Evolutionary conservation across 1,284 basidiomycete species (phyloP).

Genomic region (Veloporphyrellus conicus): DNA sequence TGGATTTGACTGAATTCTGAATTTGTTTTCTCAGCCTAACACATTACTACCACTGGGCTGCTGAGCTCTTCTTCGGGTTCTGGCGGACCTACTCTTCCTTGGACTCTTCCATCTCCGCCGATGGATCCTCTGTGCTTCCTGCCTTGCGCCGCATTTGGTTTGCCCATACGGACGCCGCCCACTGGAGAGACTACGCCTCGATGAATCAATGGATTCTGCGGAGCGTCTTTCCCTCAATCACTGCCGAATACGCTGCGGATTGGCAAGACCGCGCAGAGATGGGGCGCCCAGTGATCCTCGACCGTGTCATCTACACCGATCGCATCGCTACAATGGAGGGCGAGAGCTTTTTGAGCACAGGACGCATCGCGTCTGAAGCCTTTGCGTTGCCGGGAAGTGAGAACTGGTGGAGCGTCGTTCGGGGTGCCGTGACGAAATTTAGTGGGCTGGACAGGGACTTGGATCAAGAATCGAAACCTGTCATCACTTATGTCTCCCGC

Average conservation of each 20-base stretch:
- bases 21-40: constrained; percentile 48
- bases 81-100: constrained; percentile 84
- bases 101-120: constrained; percentile 58
- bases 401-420: constrained; percentile 78
- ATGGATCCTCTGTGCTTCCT: constrained; percentile 67
- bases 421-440: constrained; percentile 69
- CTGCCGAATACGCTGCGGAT: constrained; percentile 73
- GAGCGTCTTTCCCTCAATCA: constrained; percentile 70
- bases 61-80: constrained; percentile 83
- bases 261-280: constrained; percentile 74
- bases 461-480: constrained; percentile 44
- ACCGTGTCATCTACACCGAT: constrained; percentile 79
- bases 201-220: constrained; percentile 80
- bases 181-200: constrained; percentile 83
- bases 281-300: constrained; percentile 69
- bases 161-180: constrained; percentile 62
- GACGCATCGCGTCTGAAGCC: constrained; percentile 70
- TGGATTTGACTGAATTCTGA: constrained; percentile 2
- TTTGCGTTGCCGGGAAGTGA: constrained; percentile 68
- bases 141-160: constrained; percentile 72
- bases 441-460: constrained; percentile 49
- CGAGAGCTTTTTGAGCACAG: constrained; percentile 61
- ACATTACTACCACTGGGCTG: constrained; percentile 82
- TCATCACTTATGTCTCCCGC: constrained; percentile 84
- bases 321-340: constrained; percentile 77